phyloP scores from a whole-genome alignment of 1,284 basidiomycete species.

The Paramarasmius palmivorus region DNA sequence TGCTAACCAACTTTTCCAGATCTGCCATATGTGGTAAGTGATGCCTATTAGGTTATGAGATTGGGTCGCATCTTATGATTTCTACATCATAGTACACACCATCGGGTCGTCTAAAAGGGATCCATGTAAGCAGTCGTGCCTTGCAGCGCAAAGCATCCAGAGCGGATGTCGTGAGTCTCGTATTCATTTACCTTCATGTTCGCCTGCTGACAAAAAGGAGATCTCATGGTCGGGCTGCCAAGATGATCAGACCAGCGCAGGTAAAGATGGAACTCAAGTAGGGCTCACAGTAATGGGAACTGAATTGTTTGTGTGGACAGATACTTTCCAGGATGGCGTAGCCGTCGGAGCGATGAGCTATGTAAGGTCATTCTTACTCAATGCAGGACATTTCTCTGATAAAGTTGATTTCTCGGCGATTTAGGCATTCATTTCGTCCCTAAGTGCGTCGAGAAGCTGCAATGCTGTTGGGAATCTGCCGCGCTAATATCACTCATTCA shows the following conservation, averaged over 20 bases:
- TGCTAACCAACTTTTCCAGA: constrained; percentile 37
- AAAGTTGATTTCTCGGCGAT: neutral
- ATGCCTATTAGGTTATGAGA: neutral
- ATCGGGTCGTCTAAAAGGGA: constrained; percentile 55
- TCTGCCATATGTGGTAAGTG: constrained; percentile 58
- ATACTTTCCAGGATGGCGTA: constrained; percentile 49
- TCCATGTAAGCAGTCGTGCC: constrained; percentile 39
- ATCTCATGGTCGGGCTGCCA: constrained; percentile 77
- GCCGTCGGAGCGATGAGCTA: constrained; percentile 76
- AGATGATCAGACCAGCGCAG: constrained; percentile 72
- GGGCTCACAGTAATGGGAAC: too few species aligned
- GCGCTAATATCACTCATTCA: too few species aligned
- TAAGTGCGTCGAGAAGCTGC: constrained; percentile 46
- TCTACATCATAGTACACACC: constrained; percentile 52
- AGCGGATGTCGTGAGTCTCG: constrained; percentile 52
- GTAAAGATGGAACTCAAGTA: neutral
- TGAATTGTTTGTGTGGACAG: constrained; percentile 20
- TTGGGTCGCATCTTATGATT: neutral
- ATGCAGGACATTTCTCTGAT: constrained; percentile 2
- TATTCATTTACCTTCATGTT: neutral
- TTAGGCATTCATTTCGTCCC: constrained; percentile 69
- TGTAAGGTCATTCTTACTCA: constrained; percentile 35
- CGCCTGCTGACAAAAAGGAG: constrained; percentile 22
- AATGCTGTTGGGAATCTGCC: too few species aligned
- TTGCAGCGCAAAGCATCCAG: constrained; percentile 33